These are phyloP conservation scores for Amaranthus tricolor DNA, from an alignment of 179 eudicot species.

Conservation along the genomic window DNA sequence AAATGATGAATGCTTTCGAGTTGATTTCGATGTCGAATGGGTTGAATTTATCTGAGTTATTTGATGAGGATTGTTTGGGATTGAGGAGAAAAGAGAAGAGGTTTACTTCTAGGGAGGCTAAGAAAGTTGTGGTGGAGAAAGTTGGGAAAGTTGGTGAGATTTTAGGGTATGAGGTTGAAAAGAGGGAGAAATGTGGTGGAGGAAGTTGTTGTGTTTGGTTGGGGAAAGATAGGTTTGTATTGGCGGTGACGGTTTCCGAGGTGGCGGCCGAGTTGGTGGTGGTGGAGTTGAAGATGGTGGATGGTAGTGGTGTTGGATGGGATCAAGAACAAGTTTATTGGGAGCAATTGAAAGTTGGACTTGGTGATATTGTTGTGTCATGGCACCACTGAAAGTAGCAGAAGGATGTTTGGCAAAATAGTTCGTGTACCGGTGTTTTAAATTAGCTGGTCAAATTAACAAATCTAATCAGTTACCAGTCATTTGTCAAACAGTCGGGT, in stretches of 20 bases:
- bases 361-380: conserved; percentile 52
- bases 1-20: conserved; percentile 45
- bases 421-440: too few relatives aligned
- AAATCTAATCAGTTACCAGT: too few relatives aligned
- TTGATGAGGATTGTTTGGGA: conserved; percentile 30
- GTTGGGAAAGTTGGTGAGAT: conserved; percentile 44
- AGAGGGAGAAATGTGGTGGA: conserved; percentile 38
- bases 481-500: too few relatives aligned
- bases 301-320: conserved; percentile 41
- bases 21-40: conserved; percentile 39
- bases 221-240: conserved; percentile 38
- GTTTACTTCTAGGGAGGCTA: conserved; percentile 44
- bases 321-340: conserved; percentile 40
- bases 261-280: conserved; percentile 49
- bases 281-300: conserved; percentile 63
- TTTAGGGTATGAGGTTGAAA: conserved; percentile 60
- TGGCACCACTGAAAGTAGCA: conserved; percentile 34
- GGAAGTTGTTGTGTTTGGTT: conserved; percentile 37
- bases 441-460: too few relatives aligned
- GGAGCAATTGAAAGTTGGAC: conserved; percentile 54
- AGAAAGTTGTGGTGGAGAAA: conserved; percentile 47
- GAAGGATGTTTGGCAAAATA: too few relatives aligned
- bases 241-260: conserved; percentile 49
- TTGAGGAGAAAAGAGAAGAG: conserved; percentile 41
- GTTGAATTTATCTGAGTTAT: conserved; percentile 35